Conservation (phyloP, 2,329 filamentous ascomycete species). For the Hypomyces rosellus region DNA sequence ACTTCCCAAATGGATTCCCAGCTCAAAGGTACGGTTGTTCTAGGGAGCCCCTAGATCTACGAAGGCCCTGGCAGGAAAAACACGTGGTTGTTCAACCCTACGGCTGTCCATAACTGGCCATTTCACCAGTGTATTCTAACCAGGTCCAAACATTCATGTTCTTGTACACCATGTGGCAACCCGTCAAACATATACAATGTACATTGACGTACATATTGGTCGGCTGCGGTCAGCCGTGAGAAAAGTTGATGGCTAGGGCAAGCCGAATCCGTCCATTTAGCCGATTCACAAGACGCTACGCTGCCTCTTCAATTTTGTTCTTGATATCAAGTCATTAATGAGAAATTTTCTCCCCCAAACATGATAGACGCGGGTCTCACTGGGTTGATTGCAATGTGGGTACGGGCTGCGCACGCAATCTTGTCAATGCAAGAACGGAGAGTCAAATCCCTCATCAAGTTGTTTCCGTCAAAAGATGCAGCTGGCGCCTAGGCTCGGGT, state of each 20-base stretch:
- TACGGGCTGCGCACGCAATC: background rate
- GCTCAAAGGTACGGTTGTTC: background rate
- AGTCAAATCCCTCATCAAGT: conserved; percentile 1
- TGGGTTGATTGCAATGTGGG: background rate
- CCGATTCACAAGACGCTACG: too few relatives aligned
- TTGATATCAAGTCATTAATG: too few relatives aligned
- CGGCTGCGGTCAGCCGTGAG: too few relatives aligned
- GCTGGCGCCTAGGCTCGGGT: too few relatives aligned
- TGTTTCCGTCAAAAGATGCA: too few relatives aligned
- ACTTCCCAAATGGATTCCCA: background rate
- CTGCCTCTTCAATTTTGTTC: too few relatives aligned
- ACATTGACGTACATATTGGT: too few relatives aligned
- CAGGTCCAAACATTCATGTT: background rate
- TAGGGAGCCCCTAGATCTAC: conserved; percentile 8
- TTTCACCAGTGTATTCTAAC: background rate
- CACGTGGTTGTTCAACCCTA: conserved; percentile 7
- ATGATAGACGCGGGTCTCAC: background rate
- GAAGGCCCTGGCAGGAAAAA: conserved; percentile 2
- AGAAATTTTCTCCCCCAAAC: too few relatives aligned
- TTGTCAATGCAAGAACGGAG: background rate
- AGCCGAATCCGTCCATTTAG: too few relatives aligned
- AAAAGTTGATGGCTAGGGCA: too few relatives aligned
- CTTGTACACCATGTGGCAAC: too few relatives aligned
- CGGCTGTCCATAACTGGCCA: background rate
- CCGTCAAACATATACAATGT: too few relatives aligned